Base-by-base conservation (phyloP, 768 basidiomycete genomes). In the Suillus subaureus region DNA sequence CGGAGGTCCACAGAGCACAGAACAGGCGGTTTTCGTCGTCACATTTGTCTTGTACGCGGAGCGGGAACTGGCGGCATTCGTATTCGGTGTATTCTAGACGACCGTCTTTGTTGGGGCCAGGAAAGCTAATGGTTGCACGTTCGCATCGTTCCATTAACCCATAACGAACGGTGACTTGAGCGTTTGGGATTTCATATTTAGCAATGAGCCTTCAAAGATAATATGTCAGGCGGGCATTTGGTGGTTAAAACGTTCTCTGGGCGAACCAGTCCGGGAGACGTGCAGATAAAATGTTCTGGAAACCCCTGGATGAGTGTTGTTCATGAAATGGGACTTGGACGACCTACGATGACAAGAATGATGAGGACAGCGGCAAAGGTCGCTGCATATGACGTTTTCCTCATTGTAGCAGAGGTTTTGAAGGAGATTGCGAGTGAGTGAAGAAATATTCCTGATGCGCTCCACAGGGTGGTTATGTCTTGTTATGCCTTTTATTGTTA, bases 1-100 rank as follows among this genome's bases (percentile, higher is more conserved):
- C 92, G 54, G 87, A 90, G 3, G 82, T 84, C 92, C 92, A 93
- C 43, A 83, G 80, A 9, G 84, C 82, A 74, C 91, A 93, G 72
- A 90, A 87, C 0, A 75, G 63, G 42, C 79, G 77, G 66, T 89
- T 88, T 66, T 88, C 85, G 52, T 85, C 69, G 63, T 84, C 83
- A 64, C 83, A 84, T 15, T 70, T 68, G 67, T 84, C 83, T 39
- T 73, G 73, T 1, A 83, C 84, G 21, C 84, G 81, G 56, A 79
- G 75, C 4, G 92, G 92, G 74, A 93, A 93, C 6, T 77, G 70
- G 61, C 90, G 86, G 68, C 92, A 93, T 57, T 87, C 76, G 69
- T 82, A 87, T 13, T 85, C 80, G 4, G 82, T 81, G 74, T 87
- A 89, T 42, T 82, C 78, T 60, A 86, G 69, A 51, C 78, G 78